These are phyloP conservation scores for Salvia hispanica DNA, from an alignment of 257 asterid species.

Conservation along the genomic window DNA sequence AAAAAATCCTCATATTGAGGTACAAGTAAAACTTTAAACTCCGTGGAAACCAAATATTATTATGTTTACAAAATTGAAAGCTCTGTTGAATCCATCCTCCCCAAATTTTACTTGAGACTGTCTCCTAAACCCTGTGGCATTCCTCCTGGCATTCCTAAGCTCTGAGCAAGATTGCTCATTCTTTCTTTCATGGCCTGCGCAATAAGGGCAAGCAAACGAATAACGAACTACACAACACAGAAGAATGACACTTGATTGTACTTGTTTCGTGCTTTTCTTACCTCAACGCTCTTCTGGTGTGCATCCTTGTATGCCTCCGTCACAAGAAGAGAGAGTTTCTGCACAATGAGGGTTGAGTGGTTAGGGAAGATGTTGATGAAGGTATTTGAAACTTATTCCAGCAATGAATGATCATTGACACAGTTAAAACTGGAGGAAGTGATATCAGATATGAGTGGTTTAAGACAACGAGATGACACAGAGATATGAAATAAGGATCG, in stretches of 20 bases:
- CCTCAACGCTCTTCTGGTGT: conserved; percentile 88
- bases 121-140: conserved; percentile 87
- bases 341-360: conserved; percentile 15
- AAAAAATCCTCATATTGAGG: background rate
- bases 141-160: conserved; percentile 96
- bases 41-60: background rate
- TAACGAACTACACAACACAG: background rate
- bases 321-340: conserved; percentile 83
- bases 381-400: background rate
- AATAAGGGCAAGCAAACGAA: background rate
- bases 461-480: background rate
- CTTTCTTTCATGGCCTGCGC: conserved; percentile 91
- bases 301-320: conserved; percentile 95
- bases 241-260: background rate
- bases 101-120: conserved; percentile 53
- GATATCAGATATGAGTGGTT: background rate
- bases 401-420: background rate
- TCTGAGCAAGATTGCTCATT: conserved; percentile 92
- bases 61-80: conserved; percentile 38
- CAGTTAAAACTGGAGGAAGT: background rate
- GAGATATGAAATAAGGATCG: background rate
- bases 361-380: background rate
- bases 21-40: background rate
- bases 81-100: no score
- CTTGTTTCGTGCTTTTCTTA: conserved; percentile 29